Evolutionary conservation across 768 basidiomycete genomes (phyloP), one percentile per base, ranked within the genome.

Genomic region (Serendipita vermifera): DNA sequence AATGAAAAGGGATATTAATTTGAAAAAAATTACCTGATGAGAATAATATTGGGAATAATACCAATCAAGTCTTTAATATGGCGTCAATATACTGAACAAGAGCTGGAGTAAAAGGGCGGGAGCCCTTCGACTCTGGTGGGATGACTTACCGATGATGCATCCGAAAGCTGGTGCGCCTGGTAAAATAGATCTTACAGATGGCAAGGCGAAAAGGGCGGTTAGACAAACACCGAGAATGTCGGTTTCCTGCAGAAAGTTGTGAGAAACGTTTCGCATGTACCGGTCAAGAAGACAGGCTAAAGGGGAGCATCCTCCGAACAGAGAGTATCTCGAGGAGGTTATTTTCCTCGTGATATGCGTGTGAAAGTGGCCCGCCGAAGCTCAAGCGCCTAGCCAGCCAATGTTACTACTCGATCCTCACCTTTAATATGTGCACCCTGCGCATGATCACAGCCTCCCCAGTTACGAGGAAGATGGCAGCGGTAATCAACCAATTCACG

Each of bases 371-470:
- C n/a, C n/a, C n/a, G n/a, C n/a, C n/a, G n/a, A n/a, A n/a, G n/a
- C n/a, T n/a, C n/a, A n/a, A n/a, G n/a, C n/a, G n/a, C n/a, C n/a
- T n/a, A n/a, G n/a, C n/a, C n/a, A n/a, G n/a, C n/a, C n/a, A n/a
- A n/a, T n/a, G n/a, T n/a, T n/a, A n/a, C n/a, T n/a, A n/a, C n/a
- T n/a, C n/a, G n/a, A n/a, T n/a, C n/a, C n/a, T n/a, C 46, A 22
- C 46, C 22, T 20, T 20, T 9, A 51, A 29, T 26, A 51, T 51
- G 22, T 51, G 27, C 5, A 29, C 7, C 9, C 46, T 20, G 22
- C 22, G 46, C 46, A 51, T 51, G 46, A 51, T 29, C 20, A 51
- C 46, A 15, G 46, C 17, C 29, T 51, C 46, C 22, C 46, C 24
- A 4, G 46, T 51, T 5, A 51, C 22, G 9, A 51, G 22, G 46